These are phyloP conservation scores for Chloris gayana DNA, from an alignment of 176 grass and related monocot genomes.

Conservation along the genomic window DNA sequence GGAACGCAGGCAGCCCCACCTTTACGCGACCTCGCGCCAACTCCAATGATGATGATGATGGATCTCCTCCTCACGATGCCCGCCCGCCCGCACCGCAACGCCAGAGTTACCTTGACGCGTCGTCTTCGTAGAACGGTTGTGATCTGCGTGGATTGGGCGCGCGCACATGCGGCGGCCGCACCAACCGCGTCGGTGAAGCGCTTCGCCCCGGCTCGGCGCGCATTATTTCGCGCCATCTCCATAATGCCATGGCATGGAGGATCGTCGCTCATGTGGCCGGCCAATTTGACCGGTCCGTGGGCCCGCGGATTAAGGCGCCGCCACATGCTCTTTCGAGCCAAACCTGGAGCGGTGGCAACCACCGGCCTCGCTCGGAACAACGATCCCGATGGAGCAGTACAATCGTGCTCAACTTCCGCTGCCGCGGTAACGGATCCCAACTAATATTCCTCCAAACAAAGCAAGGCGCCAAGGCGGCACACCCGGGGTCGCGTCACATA, in stretches of 20 bases:
- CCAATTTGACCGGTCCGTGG: conserved; percentile 25
- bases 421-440: conserved; percentile 28
- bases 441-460: conserved; percentile 40
- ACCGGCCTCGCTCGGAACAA: neutral
- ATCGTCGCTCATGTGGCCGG: conserved; percentile 31
- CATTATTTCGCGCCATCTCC: conserved; percentile 17
- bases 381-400: neutral
- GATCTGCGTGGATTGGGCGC: neutral
- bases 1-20: conserved; percentile 26
- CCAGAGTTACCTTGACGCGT: conserved; percentile 27
- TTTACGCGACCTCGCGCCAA: conserved; percentile 18
- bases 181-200: conserved; percentile 41
- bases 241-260: conserved; percentile 7
- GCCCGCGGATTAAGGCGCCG: conserved; percentile 45
- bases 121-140: neutral
- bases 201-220: neutral
- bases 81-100: neutral
- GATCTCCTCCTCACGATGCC: neutral
- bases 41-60: conserved; percentile 9
- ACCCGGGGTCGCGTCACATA: conserved; percentile 28
- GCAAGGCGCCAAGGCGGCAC: neutral
- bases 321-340: conserved; percentile 46
- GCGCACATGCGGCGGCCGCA: conserved; percentile 31
- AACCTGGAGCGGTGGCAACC: neutral
- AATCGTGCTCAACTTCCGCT: neutral